Evolutionary conservation across 108 stramenopile genomes (phyloP).

Genomic region (Nitzschia putrida): DNA sequence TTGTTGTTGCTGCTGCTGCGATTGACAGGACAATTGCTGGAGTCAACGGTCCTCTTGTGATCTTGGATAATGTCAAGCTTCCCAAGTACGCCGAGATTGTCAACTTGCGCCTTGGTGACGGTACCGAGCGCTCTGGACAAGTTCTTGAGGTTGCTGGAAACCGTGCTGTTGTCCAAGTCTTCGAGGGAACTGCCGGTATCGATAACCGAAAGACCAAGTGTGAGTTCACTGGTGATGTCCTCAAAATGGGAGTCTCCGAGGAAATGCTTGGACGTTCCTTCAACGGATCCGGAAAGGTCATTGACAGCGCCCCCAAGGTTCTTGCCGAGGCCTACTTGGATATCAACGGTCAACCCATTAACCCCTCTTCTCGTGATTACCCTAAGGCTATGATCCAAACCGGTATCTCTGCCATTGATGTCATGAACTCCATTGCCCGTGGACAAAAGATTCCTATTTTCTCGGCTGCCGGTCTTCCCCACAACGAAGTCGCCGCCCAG

Average conservation of each 20-base stretch:
- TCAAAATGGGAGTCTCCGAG: constrained; percentile 99
- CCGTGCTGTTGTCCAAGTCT: constrained; percentile 99
- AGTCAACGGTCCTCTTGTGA: constrained; percentile 99
- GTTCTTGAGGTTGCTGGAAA: constrained; percentile 96
- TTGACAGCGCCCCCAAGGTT: constrained; percentile 96
- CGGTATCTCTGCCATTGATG: constrained; percentile 99
- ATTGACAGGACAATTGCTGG: constrained; percentile 90
- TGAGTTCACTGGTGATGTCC: constrained; percentile 97
- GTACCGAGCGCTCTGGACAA: constrained; percentile 94
- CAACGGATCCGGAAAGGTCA: constrained; percentile 99
- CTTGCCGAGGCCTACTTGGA: constrained; percentile 99
- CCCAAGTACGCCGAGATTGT: constrained; percentile 99
- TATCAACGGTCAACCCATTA: constrained; percentile 99
- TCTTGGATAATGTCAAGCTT: constrained; percentile 99
- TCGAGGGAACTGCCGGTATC: constrained; percentile 99
- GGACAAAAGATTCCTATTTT: constrained; percentile 99
- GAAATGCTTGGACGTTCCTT: constrained; percentile 98
- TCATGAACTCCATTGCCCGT: constrained; percentile 99
- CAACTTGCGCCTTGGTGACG: constrained; percentile 93
- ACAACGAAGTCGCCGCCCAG: constrained; percentile 99
- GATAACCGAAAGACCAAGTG: constrained; percentile 97
- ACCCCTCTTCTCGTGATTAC: constrained; percentile 98
- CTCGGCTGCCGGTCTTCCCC: constrained; percentile 99
- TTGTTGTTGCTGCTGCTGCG: too few species aligned
- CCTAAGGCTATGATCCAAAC: constrained; percentile 99